Evolutionary conservation across 179 eudicot species (phyloP), one percentile per base, ranked within the genome.

Genomic region (Spergularia azorica): DNA sequence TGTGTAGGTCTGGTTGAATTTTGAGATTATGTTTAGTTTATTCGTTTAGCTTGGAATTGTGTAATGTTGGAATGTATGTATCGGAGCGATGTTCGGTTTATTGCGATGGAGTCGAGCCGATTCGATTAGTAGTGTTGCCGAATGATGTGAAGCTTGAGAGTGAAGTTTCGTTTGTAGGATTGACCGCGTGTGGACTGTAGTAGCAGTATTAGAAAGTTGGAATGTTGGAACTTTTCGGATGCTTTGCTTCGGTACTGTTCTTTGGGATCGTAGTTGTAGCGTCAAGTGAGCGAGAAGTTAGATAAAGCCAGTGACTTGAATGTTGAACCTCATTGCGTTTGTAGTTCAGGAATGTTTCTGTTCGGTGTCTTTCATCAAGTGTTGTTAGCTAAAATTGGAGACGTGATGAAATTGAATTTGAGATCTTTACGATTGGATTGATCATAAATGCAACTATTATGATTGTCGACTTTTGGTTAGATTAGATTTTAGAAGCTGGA

Each of bases 101-200:
- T 63, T 32, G 67, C 3, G 14, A 63, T 36, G 2, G 67, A 12
- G 67, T 63, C 43, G 67, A 63, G 41, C 3, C 16, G 41, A 63
- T 26, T 26, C 16, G 41, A 26, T 63, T 32, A 20, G 67, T 1
- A 15, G 39, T 65, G 69, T 65, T 39, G 51, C 11, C 0, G 51
- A 39, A 38, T 38, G 50, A 70, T 55, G 59, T 69, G 72, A 51
- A 21, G n/a, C 7, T 41, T 8, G 59, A 70, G 70, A 43, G 43
- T 16, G 21, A 70, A 13, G 39, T 54, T 70, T 12, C 16, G 16
- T 67, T 26, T 32, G 55, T 67, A n/a, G 75, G 75, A 58, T 71
- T 58, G 75, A 58, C 74, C 38, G 3, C 56, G 74, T 54, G 52
- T 71, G 74, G 74, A 71, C 64, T 56, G 3, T 54, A 7, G 13